Base-by-base conservation (phyloP, 2,329 filamentous ascomycete genomes). In the Leptographium galeiforme region DNA sequence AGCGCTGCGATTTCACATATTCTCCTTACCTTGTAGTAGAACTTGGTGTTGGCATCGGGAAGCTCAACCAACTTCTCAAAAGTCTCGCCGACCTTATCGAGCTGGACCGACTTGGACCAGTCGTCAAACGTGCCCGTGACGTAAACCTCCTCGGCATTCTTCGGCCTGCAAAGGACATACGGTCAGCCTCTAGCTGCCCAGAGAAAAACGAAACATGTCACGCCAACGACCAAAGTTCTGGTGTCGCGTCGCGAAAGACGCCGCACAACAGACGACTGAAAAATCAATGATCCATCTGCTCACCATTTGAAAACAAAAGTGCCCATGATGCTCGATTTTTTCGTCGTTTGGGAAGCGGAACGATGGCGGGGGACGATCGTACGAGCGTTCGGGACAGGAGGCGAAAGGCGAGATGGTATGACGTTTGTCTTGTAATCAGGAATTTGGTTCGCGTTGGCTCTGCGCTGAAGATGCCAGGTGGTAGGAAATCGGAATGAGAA, bases 71-170 rank as follows among this genome's bases (percentile, higher is more conserved):
- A 80, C 75, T 95, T 95, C 70, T 85, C 76, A 69, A 94, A 95
- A 62, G 77, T 63, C 58, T 81, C 74, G 65, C 78, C 85, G 43
- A 81, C 76, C 72, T 88, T 89, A 48, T 89, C 82, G 55, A 98
- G 78, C 73, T 86, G 80, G 67, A 91, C 80, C 54, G 82, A 89
- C 76, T 93, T 91, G 61, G 79, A 78, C 93, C 93, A 98, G 72
- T 88, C 79, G 71, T 97, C 91, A 67, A 97, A 97, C 58, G 87
- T 91, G 66, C 93, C 49, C 25, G 49, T 97, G 62, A 97, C 93
- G 70, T 85, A 91, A 68, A 97, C 91, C 66, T 94, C 86, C 61
- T 83, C 78, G 66, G 87, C 90, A 62, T 82, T 75, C 68, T 93
- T 84, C 66, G 85, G 81, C 91, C 91, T 96, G 70, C 18, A 48